Evolutionary conservation across 2,329 filamentous ascomycete species (phyloP), one percentile per base, ranked within the genome.

Genomic region (Fusarium sp.): DNA sequence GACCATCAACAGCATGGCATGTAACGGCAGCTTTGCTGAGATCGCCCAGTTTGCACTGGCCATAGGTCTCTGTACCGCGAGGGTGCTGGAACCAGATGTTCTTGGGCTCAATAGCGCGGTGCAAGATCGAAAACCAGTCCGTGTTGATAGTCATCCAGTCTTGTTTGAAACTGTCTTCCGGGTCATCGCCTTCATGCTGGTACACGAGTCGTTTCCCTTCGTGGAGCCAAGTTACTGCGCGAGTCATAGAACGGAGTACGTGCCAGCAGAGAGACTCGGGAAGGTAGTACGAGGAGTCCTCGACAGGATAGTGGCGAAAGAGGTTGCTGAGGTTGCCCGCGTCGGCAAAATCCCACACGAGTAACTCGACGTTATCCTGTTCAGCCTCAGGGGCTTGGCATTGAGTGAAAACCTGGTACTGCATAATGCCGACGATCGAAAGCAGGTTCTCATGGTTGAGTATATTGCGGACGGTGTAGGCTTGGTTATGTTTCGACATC

Each of bases 231-330:
- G 82, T 75, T 41, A 88, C 78, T 4, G 84, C 85, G n/a, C 79
- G 79, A 16, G 84, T 75, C 48, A 88, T 74, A 10, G 82, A 83
- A 13, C 79, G 73, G 14, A 85, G 78, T 11, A 88, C 85, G 70
- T 88, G 86, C 86, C 86, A 89, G 66, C 85, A 85, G 14, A 88
- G 77, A 4, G 80, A 79, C 69, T 88, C 86, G 0, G 85, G 85
- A 14, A 86, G 73, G 65, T 84, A 84, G 14, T 73, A 75, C 7
- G 57, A 42, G 8, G 66, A 18, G 30, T 64, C 30, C 4, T 57
- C 62, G 18, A 70, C 63, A 7, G 64, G 69, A 26, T 77, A 67
- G 18, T 76, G 71, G 4, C 77, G 46, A 23, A 85, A 77, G 13
- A 87, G 68, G 30, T 79, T 79, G 25, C 79, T 78, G 37, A 88